Conservation (phyloP, 2,329 filamentous ascomycete species). For the Colletotrichum shisoi region DNA sequence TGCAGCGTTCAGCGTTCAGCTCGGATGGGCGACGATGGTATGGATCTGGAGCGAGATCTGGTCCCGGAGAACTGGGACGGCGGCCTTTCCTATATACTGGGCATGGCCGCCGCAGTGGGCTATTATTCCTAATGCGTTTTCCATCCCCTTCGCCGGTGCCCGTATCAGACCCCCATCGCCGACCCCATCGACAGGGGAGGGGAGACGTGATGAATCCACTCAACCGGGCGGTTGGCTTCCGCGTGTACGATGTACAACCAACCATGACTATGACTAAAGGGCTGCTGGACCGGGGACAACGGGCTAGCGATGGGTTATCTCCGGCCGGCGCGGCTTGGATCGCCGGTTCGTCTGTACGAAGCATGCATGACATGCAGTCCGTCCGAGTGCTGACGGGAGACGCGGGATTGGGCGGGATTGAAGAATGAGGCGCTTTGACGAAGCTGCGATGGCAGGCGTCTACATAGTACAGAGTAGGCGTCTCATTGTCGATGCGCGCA, state of each 20-base stretch:
- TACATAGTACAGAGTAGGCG: no score
- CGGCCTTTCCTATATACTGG: slow-evolving; percentile 30
- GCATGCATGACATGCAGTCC: no score
- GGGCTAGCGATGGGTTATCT: slow-evolving; percentile 25
- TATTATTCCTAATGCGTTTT: slow-evolving; percentile 29
- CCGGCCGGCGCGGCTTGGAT: slow-evolving; percentile 15
- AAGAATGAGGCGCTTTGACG: neutral
- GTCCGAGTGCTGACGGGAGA: neutral
- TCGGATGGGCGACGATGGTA: slow-evolving; percentile 14
- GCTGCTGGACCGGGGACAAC: slow-evolving; percentile 18
- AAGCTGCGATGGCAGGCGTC: slow-evolving; percentile 33
- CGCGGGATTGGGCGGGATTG: slow-evolving; percentile 1
- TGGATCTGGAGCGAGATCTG: slow-evolving; percentile 30
- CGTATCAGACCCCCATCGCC: slow-evolving; percentile 28
- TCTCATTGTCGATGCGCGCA: slow-evolving; percentile 15
- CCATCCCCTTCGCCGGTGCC: slow-evolving; percentile 33
- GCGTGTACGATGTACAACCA: neutral
- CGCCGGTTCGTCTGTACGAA: neutral
- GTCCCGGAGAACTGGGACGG: slow-evolving; percentile 28
- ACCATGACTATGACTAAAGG: slow-evolving; percentile 23
- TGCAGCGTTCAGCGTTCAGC: neutral
- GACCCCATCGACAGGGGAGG: slow-evolving; percentile 29
- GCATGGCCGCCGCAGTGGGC: slow-evolving; percentile 17
- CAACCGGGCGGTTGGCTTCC: slow-evolving; percentile 30
- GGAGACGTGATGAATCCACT: slow-evolving; percentile 19